These are phyloP conservation scores for Plantago ovata DNA, from an alignment of 257 asterid species.

Conservation along the genomic window DNA sequence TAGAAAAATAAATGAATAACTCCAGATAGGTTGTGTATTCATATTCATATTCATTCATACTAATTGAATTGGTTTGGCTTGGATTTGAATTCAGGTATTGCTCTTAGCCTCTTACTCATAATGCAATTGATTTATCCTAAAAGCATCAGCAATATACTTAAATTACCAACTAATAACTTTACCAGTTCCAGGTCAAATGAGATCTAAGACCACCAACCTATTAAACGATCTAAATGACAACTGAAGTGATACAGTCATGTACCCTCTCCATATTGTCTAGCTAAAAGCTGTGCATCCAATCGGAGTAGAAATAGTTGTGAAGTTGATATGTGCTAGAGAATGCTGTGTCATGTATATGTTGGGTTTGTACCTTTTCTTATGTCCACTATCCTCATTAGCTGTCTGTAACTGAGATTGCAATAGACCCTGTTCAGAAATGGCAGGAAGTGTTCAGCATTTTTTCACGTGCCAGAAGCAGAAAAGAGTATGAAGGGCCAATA, in stretches of 20 bases:
- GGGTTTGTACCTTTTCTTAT: conserved; percentile 57
- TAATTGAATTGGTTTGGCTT: conserved; percentile 1
- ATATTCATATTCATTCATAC: background rate
- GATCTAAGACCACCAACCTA: too few relatives aligned
- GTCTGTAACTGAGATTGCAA: conserved; percentile 82
- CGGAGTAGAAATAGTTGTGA: too few relatives aligned
- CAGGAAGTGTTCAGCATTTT: conserved; percentile 4
- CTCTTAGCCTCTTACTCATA: too few relatives aligned
- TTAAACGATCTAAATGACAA: too few relatives aligned
- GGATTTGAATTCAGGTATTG: background rate
- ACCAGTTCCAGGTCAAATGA: too few relatives aligned
- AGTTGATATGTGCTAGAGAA: too few relatives aligned
- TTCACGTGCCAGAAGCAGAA: background rate
- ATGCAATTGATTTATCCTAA: too few relatives aligned
- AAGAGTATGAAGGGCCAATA: background rate
- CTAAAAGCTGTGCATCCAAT: too few relatives aligned
- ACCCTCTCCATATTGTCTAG: too few relatives aligned
- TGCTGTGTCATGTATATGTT: background rate
- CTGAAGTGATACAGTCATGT: too few relatives aligned
- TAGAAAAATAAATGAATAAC: conserved; percentile 3
- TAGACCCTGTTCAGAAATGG: conserved; percentile 55
- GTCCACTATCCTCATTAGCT: conserved; percentile 80
- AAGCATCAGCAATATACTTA: too few relatives aligned
- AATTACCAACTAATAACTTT: too few relatives aligned
- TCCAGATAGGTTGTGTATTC: background rate